Percentiles rank a stretch among this genome's conserved stretches.
Conservation (phyloP, 495 filamentous ascomycete genomes). For the Elasticomyces elasticus region DNA sequence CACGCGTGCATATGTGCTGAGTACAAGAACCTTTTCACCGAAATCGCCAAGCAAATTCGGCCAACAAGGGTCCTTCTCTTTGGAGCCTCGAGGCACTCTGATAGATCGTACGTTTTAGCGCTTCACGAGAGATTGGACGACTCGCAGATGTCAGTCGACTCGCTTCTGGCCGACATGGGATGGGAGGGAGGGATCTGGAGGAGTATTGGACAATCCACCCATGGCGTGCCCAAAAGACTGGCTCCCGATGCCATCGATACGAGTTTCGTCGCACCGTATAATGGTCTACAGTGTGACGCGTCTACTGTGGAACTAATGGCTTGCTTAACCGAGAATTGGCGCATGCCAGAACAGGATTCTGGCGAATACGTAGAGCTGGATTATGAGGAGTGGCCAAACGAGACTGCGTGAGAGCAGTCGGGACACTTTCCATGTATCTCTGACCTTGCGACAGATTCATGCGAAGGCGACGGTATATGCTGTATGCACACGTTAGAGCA, state of each 20-base stretch:
- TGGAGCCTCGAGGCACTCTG: too few relatives aligned
- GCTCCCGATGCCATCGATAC: background rate
- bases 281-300: background rate
- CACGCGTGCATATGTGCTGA: background rate
- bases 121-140: background rate
- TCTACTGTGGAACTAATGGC: background rate
- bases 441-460: too few relatives aligned
- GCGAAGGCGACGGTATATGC: too few relatives aligned
- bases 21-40: background rate
- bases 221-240: too few relatives aligned
- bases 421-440: too few relatives aligned
- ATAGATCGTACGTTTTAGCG: too few relatives aligned
- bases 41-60: background rate
- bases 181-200: too few relatives aligned
- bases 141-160: background rate
- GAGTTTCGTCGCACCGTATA: background rate
- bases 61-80: background rate
- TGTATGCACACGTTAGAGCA: too few relatives aligned
- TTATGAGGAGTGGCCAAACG: too few relatives aligned
- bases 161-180: background rate
- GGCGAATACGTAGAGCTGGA: background rate
- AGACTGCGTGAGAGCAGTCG: too few relatives aligned
- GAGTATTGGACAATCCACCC: too few relatives aligned
- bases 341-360: background rate
- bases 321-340: background rate